phyloP scores from a whole-genome alignment of 2,329 filamentous ascomycete genomes.

The Penicillium glabrum region DNA sequence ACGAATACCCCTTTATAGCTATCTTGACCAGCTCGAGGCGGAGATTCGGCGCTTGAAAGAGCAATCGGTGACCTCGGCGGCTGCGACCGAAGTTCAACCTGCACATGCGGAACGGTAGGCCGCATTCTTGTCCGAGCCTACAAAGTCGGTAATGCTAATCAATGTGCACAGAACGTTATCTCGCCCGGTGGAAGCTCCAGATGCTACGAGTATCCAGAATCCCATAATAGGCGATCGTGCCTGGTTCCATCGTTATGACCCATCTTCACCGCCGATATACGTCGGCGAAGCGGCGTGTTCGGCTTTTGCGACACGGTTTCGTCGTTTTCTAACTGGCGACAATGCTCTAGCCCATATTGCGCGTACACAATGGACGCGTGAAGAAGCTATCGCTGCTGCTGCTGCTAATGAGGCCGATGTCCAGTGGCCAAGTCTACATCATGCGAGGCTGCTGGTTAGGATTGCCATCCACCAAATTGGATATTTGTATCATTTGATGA shows the following conservation, averaged over 20 bases:
- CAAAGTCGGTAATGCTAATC: not conserved
- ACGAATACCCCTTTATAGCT: slow-evolving; percentile 9
- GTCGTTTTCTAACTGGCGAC: slow-evolving; percentile 35
- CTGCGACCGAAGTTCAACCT: slow-evolving; percentile 20
- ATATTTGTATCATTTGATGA: slow-evolving; percentile 36
- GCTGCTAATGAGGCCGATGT: slow-evolving; percentile 29
- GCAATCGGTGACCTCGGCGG: slow-evolving; percentile 29
- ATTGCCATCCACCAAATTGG: slow-evolving; percentile 39
- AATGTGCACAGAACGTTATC: slow-evolving; percentile 7
- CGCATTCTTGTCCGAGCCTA: not conserved
- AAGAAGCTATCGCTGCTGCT: slow-evolving; percentile 29
- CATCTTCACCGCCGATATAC: slow-evolving; percentile 38
- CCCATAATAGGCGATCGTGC: slow-evolving; percentile 36
- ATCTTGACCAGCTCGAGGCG: slow-evolving; percentile 34
- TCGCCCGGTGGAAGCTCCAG: slow-evolving; percentile 22
- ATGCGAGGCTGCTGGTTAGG: slow-evolving; percentile 37
- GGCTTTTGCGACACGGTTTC: slow-evolving; percentile 41
- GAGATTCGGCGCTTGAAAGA: slow-evolving; percentile 35
- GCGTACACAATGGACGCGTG: slow-evolving; percentile 34
- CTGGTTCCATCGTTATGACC: slow-evolving; percentile 38
- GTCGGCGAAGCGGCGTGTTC: slow-evolving; percentile 42
- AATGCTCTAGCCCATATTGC: slow-evolving; percentile 33
- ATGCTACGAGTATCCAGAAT: slow-evolving; percentile 33
- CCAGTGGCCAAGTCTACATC: slow-evolving; percentile 37
- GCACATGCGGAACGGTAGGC: slow-evolving; percentile 15